Percentiles rank a stretch among this genome's conserved stretches.
Conservation (phyloP, 2,329 filamentous ascomycete species). For the Bipolaris gigantea region DNA sequence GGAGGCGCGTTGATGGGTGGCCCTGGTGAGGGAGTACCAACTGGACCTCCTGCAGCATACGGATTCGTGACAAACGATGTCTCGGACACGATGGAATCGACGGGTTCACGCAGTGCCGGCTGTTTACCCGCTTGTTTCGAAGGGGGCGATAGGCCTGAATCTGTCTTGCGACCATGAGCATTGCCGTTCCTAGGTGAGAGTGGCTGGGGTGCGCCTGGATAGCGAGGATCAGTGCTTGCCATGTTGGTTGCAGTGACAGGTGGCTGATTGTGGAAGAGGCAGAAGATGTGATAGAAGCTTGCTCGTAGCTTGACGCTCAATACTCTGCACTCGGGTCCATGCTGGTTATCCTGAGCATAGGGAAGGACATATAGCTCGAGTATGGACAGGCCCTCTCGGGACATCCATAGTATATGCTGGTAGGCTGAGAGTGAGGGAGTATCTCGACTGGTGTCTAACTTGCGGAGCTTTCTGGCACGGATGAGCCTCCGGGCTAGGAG, state of each 20-base stretch:
- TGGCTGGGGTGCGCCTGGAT: slow-evolving; percentile 29
- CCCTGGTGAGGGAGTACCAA: slow-evolving; percentile 47
- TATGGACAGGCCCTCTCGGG: slow-evolving; percentile 85
- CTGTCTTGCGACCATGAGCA: slow-evolving; percentile 29
- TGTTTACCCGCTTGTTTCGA: slow-evolving; percentile 41
- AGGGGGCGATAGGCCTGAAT: slow-evolving; percentile 33
- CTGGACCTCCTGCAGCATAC: slow-evolving; percentile 46
- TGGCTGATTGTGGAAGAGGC: slow-evolving; percentile 91
- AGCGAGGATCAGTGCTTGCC: slow-evolving; percentile 34
- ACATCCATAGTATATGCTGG: slow-evolving; percentile 92
- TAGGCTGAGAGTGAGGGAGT: slow-evolving; percentile 82
- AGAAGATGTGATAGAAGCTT: slow-evolving; percentile 95
- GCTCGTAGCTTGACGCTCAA: slow-evolving; percentile 89
- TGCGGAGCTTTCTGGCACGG: slow-evolving; percentile 78
- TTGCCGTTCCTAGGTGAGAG: slow-evolving; percentile 29
- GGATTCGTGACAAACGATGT: slow-evolving; percentile 56
- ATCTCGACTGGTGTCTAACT: slow-evolving; percentile 75
- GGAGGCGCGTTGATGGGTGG: slow-evolving; percentile 49
- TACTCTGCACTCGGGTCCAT: slow-evolving; percentile 80
- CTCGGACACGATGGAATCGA: slow-evolving; percentile 54
- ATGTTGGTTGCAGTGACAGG: slow-evolving; percentile 56
- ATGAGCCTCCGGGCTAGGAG: slow-evolving; percentile 83
- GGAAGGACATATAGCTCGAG: slow-evolving; percentile 85
- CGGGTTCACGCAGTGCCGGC: slow-evolving; percentile 51
- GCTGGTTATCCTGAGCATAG: slow-evolving; percentile 66